Evolutionary conservation across 371 early-diverging fungal genomes (phyloP).

Genomic region (Umbelopsis sp.): DNA sequence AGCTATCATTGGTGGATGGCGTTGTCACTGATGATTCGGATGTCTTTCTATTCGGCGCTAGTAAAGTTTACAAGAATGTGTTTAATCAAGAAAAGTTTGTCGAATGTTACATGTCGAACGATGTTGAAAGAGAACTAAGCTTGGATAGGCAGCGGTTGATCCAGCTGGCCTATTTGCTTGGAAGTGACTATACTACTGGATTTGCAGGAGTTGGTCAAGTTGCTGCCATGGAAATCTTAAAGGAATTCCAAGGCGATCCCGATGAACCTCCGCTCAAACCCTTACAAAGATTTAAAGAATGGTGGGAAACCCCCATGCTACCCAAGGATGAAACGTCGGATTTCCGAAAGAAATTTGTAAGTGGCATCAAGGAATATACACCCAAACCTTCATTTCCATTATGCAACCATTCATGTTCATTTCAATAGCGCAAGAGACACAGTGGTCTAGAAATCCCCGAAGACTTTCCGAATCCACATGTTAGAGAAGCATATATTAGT

Average conservation of each 20-base stretch:
- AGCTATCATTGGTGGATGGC: slow-evolving; percentile 86
- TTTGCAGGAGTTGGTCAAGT: slow-evolving; percentile 93
- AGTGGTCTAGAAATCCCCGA: slow-evolving; percentile 62
- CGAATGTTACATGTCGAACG: slow-evolving; percentile 74
- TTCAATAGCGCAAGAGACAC: slow-evolving; percentile 50
- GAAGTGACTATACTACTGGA: slow-evolving; percentile 99
- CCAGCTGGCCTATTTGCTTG: slow-evolving; percentile 88
- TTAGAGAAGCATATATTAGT: slow-evolving; percentile 78
- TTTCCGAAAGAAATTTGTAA: slow-evolving; percentile 65
- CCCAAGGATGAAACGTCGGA: slow-evolving; percentile 46
- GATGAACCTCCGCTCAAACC: slow-evolving; percentile 42
- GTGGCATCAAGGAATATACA: slow-evolving; percentile 23
- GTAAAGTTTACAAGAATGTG: slow-evolving; percentile 92
- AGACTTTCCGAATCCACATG: slow-evolving; percentile 79
- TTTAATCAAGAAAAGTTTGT: slow-evolving; percentile 91
- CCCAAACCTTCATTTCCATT: not conserved
- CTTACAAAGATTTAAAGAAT: slow-evolving; percentile 58
- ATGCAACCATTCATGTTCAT: not conserved
- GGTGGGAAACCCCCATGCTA: slow-evolving; percentile 57
- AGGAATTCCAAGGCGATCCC: slow-evolving; percentile 60
- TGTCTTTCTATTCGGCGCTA: slow-evolving; percentile 95
- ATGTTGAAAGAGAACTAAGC: slow-evolving; percentile 71
- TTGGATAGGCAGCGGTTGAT: slow-evolving; percentile 79
- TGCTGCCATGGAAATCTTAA: slow-evolving; percentile 88
- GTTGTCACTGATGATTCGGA: slow-evolving; percentile 99